Evolutionary conservation across 2,329 filamentous ascomycete species (phyloP).

Genomic region (Pseudocercospora musae): DNA sequence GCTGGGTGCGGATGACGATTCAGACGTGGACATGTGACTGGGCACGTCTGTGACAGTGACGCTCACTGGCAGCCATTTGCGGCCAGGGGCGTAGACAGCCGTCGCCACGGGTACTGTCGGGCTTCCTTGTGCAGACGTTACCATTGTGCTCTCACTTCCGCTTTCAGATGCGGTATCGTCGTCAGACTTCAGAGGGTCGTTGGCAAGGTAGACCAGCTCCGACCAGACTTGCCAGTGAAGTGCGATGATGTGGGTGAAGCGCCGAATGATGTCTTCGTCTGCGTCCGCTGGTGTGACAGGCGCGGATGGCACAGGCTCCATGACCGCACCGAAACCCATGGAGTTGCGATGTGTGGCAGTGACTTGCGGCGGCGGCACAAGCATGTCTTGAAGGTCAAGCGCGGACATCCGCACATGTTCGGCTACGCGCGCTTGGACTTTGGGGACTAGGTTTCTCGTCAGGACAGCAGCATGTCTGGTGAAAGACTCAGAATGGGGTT

Average conservation of each 20-base stretch:
- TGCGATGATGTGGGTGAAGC: conserved; percentile 77
- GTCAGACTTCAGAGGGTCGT: conserved; percentile 11
- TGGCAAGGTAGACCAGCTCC: conserved; percentile 61
- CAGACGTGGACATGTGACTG: conserved; percentile 24
- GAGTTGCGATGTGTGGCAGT: conserved; percentile 14
- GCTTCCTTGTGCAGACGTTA: conserved; percentile 17
- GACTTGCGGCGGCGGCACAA: conserved; percentile 33
- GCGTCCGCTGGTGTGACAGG: conserved; percentile 24
- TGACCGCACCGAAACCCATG: conserved; percentile 29
- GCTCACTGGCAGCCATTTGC: conserved; percentile 31
- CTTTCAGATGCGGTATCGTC: conserved; percentile 24
- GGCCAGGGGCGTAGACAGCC: conserved; percentile 30
- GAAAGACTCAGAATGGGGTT: conserved; percentile 30
- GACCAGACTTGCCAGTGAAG: conserved; percentile 91
- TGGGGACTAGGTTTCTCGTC: conserved; percentile 36
- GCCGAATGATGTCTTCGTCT: conserved; percentile 63
- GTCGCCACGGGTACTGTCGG: conserved; percentile 31
- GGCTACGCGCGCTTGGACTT: conserved; percentile 34
- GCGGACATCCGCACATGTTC: conserved; percentile 39
- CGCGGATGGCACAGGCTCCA: conserved; percentile 19
- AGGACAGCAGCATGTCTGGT: conserved; percentile 28
- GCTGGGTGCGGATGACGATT: conserved; percentile 11
- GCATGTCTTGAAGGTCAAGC: conserved; percentile 44
- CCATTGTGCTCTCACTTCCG: conserved; percentile 21
- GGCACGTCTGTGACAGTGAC: conserved; percentile 30